Base-by-base conservation (phyloP, 768 basidiomycete species). In the Rhizopogon vinicolor region DNA sequence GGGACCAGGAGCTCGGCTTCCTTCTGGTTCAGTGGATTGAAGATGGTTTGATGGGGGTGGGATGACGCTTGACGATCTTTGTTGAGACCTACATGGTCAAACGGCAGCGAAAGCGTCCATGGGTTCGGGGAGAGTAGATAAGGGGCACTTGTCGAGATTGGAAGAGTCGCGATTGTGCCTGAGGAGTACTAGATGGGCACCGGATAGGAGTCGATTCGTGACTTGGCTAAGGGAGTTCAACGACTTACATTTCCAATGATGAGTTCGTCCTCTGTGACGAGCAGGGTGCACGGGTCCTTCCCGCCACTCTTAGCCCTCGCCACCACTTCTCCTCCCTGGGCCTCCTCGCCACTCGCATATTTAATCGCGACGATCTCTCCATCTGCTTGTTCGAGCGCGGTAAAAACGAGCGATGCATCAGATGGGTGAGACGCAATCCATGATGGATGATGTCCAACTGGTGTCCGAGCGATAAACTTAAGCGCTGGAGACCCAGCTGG, bases 21-120 rank as follows among this genome's bases (percentile, higher is more conserved):
- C 16, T 73, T 68, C 31, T 76, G 68, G 41, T 81, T 77, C 13
- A 84, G 62, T 1, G 59, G n/a, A 49, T 63, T 65, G 56, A 68
- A 55, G 54, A 78, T 63, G 35, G 85, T 82, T 62, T 93, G 87
- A 70, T 93, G 92, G 0, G 89, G 87, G 64, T 94, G 93, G 3
- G 90, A 78, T 5, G 73, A 68, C 53, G 84, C 80, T 65, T 94
- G 93, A 35, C 92, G 79, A 18, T 79, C 78, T 6, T 65, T 62
- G 64, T 89, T 77, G 1, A 89, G 89, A 0, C 91, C 89, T 0
- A 75, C 73, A 1, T 81, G 83, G 13, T 63, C 65, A 44, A 91
- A 76, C 2, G 69, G 65, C 22, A 71, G 41, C 43, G 73, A 65
- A 29, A 82, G 62, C 7, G 65, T 72, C 39, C 67, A 68, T 6